phyloP scores from a whole-genome alignment of 371 early-diverging fungal species.

The Mucor mucedo region DNA sequence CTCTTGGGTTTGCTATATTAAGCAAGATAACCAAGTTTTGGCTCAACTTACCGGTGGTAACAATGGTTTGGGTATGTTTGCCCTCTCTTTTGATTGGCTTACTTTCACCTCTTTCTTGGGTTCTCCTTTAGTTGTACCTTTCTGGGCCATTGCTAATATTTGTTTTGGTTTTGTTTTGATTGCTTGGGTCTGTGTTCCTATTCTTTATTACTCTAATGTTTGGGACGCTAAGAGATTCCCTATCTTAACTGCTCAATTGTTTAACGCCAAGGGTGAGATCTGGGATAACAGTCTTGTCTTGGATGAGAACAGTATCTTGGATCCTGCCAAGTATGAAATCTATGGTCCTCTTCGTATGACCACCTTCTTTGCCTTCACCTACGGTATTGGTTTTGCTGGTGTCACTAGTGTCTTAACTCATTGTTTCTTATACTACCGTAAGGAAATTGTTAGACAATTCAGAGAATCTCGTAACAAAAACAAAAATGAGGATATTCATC shows the following conservation, averaged over 20 bases:
- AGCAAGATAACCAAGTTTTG: conserved; percentile 57
- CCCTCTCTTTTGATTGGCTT: conserved; percentile 80
- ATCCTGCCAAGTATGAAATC: conserved; percentile 64
- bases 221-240: conserved; percentile 72
- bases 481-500: conserved; percentile 65
- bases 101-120: conserved; percentile 66
- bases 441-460: conserved; percentile 64
- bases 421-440: conserved; percentile 64
- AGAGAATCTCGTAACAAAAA: conserved; percentile 59
- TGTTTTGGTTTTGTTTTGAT: conserved; percentile 70
- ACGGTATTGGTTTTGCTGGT: conserved; percentile 70
- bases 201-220: conserved; percentile 68
- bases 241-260: conserved; percentile 50
- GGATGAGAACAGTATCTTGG: conserved; percentile 59
- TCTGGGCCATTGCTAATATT: conserved; percentile 73
- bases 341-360: conserved; percentile 77
- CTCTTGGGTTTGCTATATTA: conserved; percentile 77
- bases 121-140: conserved; percentile 76
- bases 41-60: conserved; percentile 67
- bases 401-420: conserved; percentile 69
- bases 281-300: conserved; percentile 64
- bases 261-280: conserved; percentile 51
- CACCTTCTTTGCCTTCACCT: conserved; percentile 61
- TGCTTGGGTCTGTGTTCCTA: conserved; percentile 77
- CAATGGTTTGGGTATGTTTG: conserved; percentile 71